phyloP scores from a whole-genome alignment of 257 asterid species.

The Solanum gandarillasii region DNA sequence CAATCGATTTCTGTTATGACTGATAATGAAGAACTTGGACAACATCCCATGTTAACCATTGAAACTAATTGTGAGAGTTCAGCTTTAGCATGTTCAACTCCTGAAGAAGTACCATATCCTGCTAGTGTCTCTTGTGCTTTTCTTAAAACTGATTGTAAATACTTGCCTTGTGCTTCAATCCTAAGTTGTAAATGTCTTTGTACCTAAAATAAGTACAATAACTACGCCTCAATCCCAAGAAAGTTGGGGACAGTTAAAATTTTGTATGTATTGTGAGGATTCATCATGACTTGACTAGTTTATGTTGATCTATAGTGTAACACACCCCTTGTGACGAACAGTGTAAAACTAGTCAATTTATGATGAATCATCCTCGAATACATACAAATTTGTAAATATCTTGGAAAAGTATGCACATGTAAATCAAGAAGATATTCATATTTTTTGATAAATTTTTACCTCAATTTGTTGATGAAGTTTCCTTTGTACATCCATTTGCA shows the following conservation, averaged over 20 bases:
- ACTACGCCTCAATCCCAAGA: background rate
- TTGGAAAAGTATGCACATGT: background rate
- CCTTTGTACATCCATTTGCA: constrained; percentile 92
- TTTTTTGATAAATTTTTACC: constrained; percentile 27
- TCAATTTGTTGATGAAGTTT: constrained; percentile 83
- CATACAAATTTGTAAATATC: background rate
- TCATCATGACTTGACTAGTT: background rate
- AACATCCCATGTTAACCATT: constrained; percentile 49
- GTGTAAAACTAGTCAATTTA: background rate
- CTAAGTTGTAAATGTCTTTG: constrained; percentile 77
- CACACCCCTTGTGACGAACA: background rate
- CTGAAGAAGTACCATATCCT: constrained; percentile 49
- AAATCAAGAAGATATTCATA: background rate
- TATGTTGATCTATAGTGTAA: background rate
- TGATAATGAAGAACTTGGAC: constrained; percentile 52
- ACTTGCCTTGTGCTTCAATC: constrained; percentile 92
- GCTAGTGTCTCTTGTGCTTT: constrained; percentile 80
- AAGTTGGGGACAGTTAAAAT: background rate
- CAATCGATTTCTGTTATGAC: constrained; percentile 50
- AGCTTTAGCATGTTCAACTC: constrained; percentile 53
- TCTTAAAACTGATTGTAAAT: constrained; percentile 68
- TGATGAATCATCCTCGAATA: background rate
- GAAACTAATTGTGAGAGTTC: constrained; percentile 67
- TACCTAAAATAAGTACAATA: constrained; percentile 28
- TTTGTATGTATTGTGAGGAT: background rate